These are phyloP conservation scores for Diaporthe longicolla DNA, from an alignment of 2,329 filamentous ascomycete genomes.

Conservation along the genomic window DNA sequence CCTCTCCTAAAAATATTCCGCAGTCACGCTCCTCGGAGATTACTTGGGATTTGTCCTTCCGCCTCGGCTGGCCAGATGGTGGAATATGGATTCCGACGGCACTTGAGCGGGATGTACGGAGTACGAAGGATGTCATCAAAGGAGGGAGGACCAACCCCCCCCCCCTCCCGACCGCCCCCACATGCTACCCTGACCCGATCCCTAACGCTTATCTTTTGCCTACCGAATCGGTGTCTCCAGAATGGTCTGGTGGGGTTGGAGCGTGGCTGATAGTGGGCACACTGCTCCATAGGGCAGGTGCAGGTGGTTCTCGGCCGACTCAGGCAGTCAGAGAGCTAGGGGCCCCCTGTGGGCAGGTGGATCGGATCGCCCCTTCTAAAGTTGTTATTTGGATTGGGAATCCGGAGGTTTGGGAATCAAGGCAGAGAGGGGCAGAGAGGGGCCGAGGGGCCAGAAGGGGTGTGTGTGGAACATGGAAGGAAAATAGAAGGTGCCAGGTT, in stretches of 20 bases:
- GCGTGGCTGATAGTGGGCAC: constrained; percentile 19
- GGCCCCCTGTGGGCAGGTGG: constrained; percentile 15
- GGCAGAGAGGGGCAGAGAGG: constrained; percentile 11
- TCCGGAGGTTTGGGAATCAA: constrained; percentile 27
- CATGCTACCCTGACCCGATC: neutral
- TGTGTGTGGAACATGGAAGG: neutral
- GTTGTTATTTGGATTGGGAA: neutral
- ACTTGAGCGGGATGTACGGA: neutral
- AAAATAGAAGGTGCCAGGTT: neutral
- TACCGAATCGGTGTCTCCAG: constrained; percentile 1
- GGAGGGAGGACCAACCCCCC: neutral
- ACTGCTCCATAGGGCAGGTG: constrained; percentile 25
- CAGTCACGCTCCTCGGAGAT: constrained; percentile 8
- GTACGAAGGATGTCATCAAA: too few species aligned
- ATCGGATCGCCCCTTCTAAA: constrained; percentile 29
- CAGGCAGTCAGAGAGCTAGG: constrained; percentile 23
- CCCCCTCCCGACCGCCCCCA: too few species aligned
- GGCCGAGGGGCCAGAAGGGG: neutral
- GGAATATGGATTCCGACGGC: neutral
- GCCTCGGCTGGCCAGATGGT: neutral
- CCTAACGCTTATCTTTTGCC: constrained; percentile 16
- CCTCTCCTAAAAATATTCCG: constrained; percentile 28
- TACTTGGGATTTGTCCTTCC: constrained; percentile 24
- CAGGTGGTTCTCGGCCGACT: constrained; percentile 27
- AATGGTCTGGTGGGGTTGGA: neutral